These are phyloP conservation scores for Euphrasia arctica DNA, from an alignment of 305 asterid species.

Conservation along the genomic window DNA sequence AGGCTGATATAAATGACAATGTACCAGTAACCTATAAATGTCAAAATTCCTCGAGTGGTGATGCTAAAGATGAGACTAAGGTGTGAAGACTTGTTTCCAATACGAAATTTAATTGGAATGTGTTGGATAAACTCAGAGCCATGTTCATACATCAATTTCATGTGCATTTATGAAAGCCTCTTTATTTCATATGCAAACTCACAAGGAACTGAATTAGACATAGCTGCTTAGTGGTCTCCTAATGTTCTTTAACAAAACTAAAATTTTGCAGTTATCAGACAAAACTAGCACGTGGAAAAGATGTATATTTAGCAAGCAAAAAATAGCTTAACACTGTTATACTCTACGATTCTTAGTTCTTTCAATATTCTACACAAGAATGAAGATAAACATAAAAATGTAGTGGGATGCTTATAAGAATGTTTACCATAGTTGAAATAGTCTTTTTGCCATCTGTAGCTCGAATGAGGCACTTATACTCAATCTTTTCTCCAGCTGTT, in stretches of 20 bases:
- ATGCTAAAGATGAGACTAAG: neutral
- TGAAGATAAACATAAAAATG: conserved; percentile 8
- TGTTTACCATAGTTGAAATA: conserved; percentile 69
- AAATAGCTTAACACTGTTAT: neutral
- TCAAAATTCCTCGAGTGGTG: neutral
- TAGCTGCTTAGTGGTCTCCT: conserved; percentile 5
- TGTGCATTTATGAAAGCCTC: neutral
- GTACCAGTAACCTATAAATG: neutral
- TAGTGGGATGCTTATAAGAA: conserved; percentile 8
- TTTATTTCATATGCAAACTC: neutral
- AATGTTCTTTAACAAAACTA: conserved; percentile 11
- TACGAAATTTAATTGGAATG: conserved; percentile 6
- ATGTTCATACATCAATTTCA: neutral
- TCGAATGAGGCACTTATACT: conserved; percentile 80
- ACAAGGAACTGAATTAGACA: conserved; percentile 12
- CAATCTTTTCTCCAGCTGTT: conserved; percentile 69
- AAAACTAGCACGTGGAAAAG: conserved; percentile 1
- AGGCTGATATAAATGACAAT: neutral
- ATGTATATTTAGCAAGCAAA: neutral
- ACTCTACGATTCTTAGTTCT: conserved; percentile 17
- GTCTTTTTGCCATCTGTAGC: conserved; percentile 92
- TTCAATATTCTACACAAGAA: conserved; percentile 22
- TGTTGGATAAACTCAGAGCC: neutral
- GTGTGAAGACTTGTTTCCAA: conserved; percentile 2
- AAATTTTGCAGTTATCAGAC: conserved; percentile 1